Percentiles rank a stretch among this genome's conserved stretches.
phyloP scores from a whole-genome alignment of 2,329 filamentous ascomycete genomes.

The Exophiala alcalophila region DNA sequence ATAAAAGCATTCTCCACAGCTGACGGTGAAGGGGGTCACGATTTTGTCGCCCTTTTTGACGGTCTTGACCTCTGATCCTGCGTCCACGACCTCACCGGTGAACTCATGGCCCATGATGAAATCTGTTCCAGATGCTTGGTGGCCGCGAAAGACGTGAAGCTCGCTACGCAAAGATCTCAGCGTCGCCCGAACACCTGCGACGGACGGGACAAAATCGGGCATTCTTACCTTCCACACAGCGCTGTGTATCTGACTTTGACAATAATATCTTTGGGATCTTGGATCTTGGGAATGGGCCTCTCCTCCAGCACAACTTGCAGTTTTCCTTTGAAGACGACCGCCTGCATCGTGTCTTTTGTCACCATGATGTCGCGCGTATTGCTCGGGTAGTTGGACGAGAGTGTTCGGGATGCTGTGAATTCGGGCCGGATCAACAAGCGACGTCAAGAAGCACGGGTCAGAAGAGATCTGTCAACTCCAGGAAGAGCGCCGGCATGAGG shows the following conservation, averaged over 20 bases:
- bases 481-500: too few relatives aligned
- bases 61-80: conserved; percentile 64
- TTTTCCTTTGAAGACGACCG: conserved; percentile 81
- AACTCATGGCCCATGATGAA: conserved; percentile 80
- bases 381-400: too few relatives aligned
- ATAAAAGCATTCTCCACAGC: conserved; percentile 79
- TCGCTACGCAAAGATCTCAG: conserved; percentile 54
- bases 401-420: too few relatives aligned
- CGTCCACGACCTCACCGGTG: conserved; percentile 68
- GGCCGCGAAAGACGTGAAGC: conserved; percentile 80
- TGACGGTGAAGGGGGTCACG: conserved; percentile 78
- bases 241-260: conserved; percentile 80
- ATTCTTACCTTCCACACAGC: conserved; percentile 75
- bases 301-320: conserved; percentile 73
- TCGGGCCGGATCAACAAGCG: too few relatives aligned
- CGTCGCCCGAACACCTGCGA: too few relatives aligned
- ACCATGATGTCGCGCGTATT: conserved; percentile 36
- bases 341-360: conserved; percentile 66
- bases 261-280: conserved; percentile 70
- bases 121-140: conserved; percentile 64
- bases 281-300: conserved; percentile 71
- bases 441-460: too few relatives aligned
- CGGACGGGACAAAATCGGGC: too few relatives aligned
- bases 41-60: conserved; percentile 73
- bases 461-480: too few relatives aligned